Conservation (phyloP, 768 basidiomycete genomes). For the Boletus vinaceobasis region DNA sequence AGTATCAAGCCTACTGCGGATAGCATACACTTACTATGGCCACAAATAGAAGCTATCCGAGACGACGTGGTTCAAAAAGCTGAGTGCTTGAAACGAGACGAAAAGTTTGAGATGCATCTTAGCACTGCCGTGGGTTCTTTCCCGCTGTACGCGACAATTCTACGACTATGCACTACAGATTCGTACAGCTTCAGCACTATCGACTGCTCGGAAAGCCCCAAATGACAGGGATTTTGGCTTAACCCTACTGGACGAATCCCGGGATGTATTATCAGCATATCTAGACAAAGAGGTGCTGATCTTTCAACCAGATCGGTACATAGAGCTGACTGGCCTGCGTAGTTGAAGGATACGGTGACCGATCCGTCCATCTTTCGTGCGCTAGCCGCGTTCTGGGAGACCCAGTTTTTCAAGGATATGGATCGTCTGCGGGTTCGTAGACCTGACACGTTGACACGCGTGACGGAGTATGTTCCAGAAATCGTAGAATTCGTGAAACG, state of each 20-base stretch:
- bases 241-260: slow-evolving; percentile 65
- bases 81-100: slow-evolving; percentile 72
- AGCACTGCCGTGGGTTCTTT: slow-evolving; percentile 61
- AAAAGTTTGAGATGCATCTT: slow-evolving; percentile 92
- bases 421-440: slow-evolving; percentile 76
- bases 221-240: slow-evolving; percentile 44
- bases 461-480: slow-evolving; percentile 96
- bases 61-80: slow-evolving; percentile 62
- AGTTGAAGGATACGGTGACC: slow-evolving; percentile 79
- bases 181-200: slow-evolving; percentile 52
- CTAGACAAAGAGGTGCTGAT: slow-evolving; percentile 69
- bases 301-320: not conserved
- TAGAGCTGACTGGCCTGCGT: slow-evolving; percentile 7
- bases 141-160: slow-evolving; percentile 5
- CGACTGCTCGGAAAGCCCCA: slow-evolving; percentile 45
- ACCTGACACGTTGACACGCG: slow-evolving; percentile 89
- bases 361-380: slow-evolving; percentile 83
- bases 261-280: slow-evolving; percentile 69
- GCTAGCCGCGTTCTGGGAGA: slow-evolving; percentile 86
- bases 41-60: slow-evolving; percentile 45
- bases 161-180: slow-evolving; percentile 34
- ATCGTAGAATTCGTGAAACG: slow-evolving; percentile 85
- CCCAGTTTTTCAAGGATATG: slow-evolving; percentile 91
- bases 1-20: slow-evolving; percentile 46
- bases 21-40: slow-evolving; percentile 53